Conservation (phyloP, 116 monocot genomes). For the Posidonia oceanica region DNA sequence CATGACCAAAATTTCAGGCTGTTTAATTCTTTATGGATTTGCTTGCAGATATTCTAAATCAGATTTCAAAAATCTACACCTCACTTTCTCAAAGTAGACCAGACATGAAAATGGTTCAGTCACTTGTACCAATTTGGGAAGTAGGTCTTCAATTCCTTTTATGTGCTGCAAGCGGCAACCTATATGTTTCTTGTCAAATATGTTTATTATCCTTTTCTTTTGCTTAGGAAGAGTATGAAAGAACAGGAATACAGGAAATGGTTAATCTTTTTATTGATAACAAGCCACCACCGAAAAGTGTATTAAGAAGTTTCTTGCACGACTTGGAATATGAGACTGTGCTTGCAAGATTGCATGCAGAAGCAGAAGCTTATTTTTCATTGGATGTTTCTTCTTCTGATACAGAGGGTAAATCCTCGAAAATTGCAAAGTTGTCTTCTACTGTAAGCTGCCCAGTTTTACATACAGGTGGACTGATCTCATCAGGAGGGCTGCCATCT, state of each 20-base stretch:
- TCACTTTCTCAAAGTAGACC: conserved; percentile 73
- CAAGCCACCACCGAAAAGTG: conserved; percentile 43
- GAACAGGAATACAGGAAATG: conserved; percentile 40
- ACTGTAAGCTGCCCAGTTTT: background rate
- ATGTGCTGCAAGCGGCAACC: background rate
- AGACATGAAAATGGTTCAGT: conserved; percentile 87
- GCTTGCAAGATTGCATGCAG: conserved; percentile 22
- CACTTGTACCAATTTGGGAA: conserved; percentile 94
- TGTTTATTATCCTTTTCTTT: conserved; percentile 3
- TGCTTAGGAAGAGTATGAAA: conserved; percentile 55
- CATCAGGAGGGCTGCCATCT: background rate
- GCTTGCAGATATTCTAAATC: conserved; percentile 72
- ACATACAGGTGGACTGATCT: background rate
- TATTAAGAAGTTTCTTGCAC: conserved; percentile 35
- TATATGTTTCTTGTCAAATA: background rate
- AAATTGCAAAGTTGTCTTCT: background rate
- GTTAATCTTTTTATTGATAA: conserved; percentile 12
- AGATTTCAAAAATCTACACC: conserved; percentile 66
- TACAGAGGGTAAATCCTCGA: background rate
- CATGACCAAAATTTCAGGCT: background rate
- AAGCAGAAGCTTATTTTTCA: conserved; percentile 18
- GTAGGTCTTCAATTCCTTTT: conserved; percentile 22
- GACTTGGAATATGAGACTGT: conserved; percentile 36
- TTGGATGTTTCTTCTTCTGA: conserved; percentile 11
- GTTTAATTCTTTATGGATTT: background rate